Evolutionary conservation across 306 rosid genomes (phyloP).

Genomic region (Fragaria nilgerrensis): DNA sequence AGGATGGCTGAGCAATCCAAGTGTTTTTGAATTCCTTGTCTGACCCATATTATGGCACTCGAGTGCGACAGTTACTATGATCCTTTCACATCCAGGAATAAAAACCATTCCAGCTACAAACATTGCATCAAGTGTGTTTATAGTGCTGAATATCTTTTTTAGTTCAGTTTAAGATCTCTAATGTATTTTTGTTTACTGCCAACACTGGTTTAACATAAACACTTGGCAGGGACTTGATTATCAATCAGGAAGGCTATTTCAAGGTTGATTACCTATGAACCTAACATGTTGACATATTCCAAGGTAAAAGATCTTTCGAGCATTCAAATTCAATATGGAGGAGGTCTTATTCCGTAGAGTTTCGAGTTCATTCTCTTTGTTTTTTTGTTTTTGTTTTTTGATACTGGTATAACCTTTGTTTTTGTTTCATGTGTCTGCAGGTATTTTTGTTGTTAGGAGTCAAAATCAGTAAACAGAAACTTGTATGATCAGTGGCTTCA

Average conservation of each 20-base stretch:
- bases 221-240: not conserved
- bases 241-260: not conserved
- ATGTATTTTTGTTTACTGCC: not conserved
- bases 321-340: not conserved
- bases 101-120: not conserved
- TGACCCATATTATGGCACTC: not conserved
- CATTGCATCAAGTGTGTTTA: not conserved
- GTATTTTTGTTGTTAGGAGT: not conserved
- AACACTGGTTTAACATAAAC: not conserved
- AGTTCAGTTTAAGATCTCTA: not conserved
- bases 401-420: not conserved
- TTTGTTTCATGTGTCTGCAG: conserved; percentile 8
- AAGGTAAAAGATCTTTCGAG: not conserved
- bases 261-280: not conserved
- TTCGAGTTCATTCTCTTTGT: not conserved
- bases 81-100: not conserved
- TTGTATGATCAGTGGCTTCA: not conserved
- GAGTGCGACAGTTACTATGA: not conserved
- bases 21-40: not conserved
- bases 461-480: not conserved
- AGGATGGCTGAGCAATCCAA: not conserved
- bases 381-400: not conserved
- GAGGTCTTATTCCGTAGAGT: not conserved
- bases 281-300: not conserved
- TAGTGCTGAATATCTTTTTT: not conserved